These are phyloP conservation scores for Quercus alba DNA, from an alignment of 306 rosid genomes.

Conservation along the genomic window DNA sequence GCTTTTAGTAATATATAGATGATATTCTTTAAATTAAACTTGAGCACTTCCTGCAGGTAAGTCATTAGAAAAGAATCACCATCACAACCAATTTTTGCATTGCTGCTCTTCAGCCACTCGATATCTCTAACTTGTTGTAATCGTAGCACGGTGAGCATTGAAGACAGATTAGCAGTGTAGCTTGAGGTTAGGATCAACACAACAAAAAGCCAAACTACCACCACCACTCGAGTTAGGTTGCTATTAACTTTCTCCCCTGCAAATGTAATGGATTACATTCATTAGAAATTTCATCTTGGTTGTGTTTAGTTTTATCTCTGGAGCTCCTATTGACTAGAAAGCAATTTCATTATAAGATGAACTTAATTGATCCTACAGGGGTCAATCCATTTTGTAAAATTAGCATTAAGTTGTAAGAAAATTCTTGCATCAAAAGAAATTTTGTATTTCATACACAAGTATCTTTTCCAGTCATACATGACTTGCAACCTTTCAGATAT, in stretches of 20 bases:
- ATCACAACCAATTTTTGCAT: conserved; percentile 53
- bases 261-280: conserved; percentile 47
- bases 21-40: background rate
- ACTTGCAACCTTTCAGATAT: too few relatives aligned
- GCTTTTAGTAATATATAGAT: too few relatives aligned
- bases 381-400: too few relatives aligned
- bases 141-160: conserved; percentile 58
- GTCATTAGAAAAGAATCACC: conserved; percentile 10
- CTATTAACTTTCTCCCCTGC: conserved; percentile 48
- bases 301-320: too few relatives aligned
- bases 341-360: too few relatives aligned
- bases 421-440: too few relatives aligned
- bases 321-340: too few relatives aligned
- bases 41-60: background rate
- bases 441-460: too few relatives aligned
- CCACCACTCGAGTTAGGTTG: conserved; percentile 44
- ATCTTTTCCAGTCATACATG: too few relatives aligned
- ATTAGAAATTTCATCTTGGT: conserved; percentile 36
- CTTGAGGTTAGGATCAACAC: conserved; percentile 55
- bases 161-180: conserved; percentile 75
- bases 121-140: conserved; percentile 31
- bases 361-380: too few relatives aligned
- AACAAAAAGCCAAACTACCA: conserved; percentile 56
- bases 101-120: conserved; percentile 26
- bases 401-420: background rate